Percentiles rank a stretch among this genome's conserved stretches.
Conservation (phyloP, 139 green algal species). For the Yamagishiella unicocca region DNA sequence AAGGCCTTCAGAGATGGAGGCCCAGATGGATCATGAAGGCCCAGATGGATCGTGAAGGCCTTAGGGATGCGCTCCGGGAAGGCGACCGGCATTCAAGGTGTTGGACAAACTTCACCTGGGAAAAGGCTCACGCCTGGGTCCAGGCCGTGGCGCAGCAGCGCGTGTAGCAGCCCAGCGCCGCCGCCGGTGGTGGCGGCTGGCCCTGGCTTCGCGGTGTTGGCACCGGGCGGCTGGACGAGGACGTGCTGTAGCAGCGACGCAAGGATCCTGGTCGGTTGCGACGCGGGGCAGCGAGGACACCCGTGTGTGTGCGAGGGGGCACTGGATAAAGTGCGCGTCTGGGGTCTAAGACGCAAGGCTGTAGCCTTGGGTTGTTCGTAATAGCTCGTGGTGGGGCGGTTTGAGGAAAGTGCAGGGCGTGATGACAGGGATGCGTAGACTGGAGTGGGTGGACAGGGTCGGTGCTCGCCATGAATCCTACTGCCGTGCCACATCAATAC, state of each 20-base stretch:
- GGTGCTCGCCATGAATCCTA: too few species aligned
- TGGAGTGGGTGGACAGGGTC: not conserved
- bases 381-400: not conserved
- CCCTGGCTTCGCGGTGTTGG: not conserved
- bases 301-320: too few species aligned
- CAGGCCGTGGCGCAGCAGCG: not conserved
- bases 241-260: constrained; percentile 9
- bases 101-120: not conserved
- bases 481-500: too few species aligned
- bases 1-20: not conserved
- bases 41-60: not conserved
- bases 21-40: not conserved
- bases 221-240: not conserved
- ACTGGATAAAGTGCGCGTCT: too few species aligned
- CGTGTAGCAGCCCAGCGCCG: not conserved
- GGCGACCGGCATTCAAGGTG: not conserved
- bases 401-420: not conserved
- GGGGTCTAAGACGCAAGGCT: too few species aligned
- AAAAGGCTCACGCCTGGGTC: not conserved
- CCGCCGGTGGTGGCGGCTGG: not conserved
- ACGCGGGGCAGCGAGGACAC: not conserved
- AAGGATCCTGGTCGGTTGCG: not conserved
- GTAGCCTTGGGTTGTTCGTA: not conserved
- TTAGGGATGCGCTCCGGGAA: not conserved
- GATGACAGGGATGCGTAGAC: not conserved